Percentiles rank a stretch among this genome's conserved stretches.
These are phyloP conservation scores for Neofusicoccum ribis DNA, from an alignment of 2,329 filamentous ascomycete genomes.

Conservation along the genomic window DNA sequence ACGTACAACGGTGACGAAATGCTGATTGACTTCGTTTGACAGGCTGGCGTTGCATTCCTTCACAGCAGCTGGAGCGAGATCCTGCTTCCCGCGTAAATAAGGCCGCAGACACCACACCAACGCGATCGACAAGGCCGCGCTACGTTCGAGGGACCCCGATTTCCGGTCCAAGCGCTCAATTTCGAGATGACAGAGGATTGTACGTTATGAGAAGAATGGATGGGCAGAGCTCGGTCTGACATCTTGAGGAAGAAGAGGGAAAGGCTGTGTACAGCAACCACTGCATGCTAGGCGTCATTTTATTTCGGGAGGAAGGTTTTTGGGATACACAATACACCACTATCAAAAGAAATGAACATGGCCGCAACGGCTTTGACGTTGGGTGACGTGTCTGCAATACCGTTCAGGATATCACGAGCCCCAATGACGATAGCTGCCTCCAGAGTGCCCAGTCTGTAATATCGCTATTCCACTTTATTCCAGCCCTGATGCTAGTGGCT, in stretches of 20 bases:
- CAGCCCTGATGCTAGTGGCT: no score
- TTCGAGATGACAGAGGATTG: background rate
- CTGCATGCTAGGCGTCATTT: background rate
- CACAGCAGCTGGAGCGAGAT: conserved; percentile 56
- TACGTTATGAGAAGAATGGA: background rate
- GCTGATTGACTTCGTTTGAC: background rate
- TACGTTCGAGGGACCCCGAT: no score
- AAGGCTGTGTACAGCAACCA: conserved; percentile 4
- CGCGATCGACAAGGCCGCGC: no score
- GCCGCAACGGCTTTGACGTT: background rate
- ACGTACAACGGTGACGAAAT: background rate
- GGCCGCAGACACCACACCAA: no score
- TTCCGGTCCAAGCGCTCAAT: no score
- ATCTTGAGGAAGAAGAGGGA: background rate
- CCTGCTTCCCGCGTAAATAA: conserved; percentile 48
- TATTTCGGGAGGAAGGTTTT: background rate
- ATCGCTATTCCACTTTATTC: no score
- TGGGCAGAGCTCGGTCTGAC: background rate
- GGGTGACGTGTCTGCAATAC: background rate
- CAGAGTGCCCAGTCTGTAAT: no score
- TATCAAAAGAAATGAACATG: conserved; percentile 1
- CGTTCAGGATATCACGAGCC: background rate
- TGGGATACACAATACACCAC: conserved; percentile 12
- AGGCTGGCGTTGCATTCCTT: conserved; percentile 55
- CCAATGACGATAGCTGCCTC: no score